Evolutionary conservation across 495 filamentous ascomycete genomes (phyloP).

Genomic region (Penicillium egyptiacum): DNA sequence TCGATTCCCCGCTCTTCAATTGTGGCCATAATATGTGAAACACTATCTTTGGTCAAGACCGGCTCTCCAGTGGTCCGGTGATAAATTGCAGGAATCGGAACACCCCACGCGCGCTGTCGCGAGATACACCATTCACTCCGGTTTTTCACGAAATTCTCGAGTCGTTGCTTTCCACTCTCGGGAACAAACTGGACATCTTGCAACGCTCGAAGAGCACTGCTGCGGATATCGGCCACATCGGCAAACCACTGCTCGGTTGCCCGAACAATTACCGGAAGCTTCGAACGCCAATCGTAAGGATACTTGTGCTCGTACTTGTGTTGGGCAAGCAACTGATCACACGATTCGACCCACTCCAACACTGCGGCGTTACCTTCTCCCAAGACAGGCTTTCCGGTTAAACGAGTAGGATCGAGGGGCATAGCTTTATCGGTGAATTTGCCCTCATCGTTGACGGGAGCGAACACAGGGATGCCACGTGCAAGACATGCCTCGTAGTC

Average conservation of each 20-base stretch:
- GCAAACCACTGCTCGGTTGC: constrained; percentile 99
- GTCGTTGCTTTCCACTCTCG: constrained; percentile 62
- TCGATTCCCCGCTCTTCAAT: constrained; percentile 77
- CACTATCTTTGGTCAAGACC: constrained; percentile 71
- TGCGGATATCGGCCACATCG: constrained; percentile 79
- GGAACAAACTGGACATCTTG: constrained; percentile 77
- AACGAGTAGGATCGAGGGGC: constrained; percentile 58
- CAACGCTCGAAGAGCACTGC: constrained; percentile 64
- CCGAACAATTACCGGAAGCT: constrained; percentile 82
- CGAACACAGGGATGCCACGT: constrained; percentile 64
- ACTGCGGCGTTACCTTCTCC: constrained; percentile 66
- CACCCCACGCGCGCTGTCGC: constrained; percentile 94
- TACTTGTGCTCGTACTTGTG: constrained; percentile 85
- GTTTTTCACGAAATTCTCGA: constrained; percentile 81
- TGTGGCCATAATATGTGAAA: constrained; percentile 80
- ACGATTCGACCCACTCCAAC: constrained; percentile 59
- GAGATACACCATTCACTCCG: constrained; percentile 98
- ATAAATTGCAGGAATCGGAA: constrained; percentile 92
- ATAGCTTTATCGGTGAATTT: constrained; percentile 74
- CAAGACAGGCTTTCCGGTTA: constrained; percentile 63
- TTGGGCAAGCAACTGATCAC: constrained; percentile 57
- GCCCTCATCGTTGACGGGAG: constrained; percentile 80
- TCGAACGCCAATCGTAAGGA: constrained; percentile 96
- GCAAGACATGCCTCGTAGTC: constrained; percentile 82
- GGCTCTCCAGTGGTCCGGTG: constrained; percentile 63